Percentiles rank a stretch among this genome's conserved stretches.
Conservation (phyloP, 768 basidiomycete genomes). For the Daedaleopsis sinensis region DNA sequence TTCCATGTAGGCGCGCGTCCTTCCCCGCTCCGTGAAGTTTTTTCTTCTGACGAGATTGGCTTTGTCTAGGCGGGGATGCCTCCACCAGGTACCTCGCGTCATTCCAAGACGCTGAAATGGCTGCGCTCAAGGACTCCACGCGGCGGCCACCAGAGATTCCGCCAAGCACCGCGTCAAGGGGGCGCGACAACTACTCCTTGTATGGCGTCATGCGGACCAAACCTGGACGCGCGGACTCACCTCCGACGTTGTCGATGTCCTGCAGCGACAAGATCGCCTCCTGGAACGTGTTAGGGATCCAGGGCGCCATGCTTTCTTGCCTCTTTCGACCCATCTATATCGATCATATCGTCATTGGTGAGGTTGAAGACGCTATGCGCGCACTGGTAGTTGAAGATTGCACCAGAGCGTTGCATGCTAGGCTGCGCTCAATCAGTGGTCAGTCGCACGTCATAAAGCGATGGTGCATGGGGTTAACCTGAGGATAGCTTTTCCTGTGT, state of each 20-base stretch:
- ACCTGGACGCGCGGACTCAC: constrained; percentile 90
- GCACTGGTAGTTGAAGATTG: constrained; percentile 59
- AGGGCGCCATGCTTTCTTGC: constrained; percentile 73
- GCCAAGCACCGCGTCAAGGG: constrained; percentile 55
- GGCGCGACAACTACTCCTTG: constrained; percentile 77
- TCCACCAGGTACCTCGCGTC: constrained; percentile 79
- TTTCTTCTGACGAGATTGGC: background rate
- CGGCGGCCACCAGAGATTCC: constrained; percentile 35
- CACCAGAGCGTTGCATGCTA: constrained; percentile 62
- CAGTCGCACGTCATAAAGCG: constrained; percentile 13
- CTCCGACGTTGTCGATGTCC: constrained; percentile 82
- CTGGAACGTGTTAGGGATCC: constrained; percentile 85
- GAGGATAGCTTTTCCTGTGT: constrained; percentile 45
- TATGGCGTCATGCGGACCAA: constrained; percentile 87
- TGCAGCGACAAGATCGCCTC: constrained; percentile 94
- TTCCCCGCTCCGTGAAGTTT: background rate
- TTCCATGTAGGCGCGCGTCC: constrained; percentile 51
- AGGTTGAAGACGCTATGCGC: constrained; percentile 49
- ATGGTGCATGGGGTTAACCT: background rate
- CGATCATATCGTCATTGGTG: constrained; percentile 68
- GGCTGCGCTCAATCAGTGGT: constrained; percentile 53
- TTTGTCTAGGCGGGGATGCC: constrained; percentile 77
- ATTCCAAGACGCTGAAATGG: constrained; percentile 74
- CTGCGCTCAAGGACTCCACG: constrained; percentile 63
- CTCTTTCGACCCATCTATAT: constrained; percentile 69